A percentile compares a stretch with the other conserved stretches of the same genome.
phyloP scores from a whole-genome alignment of 345 rosid species.

The Eucalyptus cladocalyx region DNA sequence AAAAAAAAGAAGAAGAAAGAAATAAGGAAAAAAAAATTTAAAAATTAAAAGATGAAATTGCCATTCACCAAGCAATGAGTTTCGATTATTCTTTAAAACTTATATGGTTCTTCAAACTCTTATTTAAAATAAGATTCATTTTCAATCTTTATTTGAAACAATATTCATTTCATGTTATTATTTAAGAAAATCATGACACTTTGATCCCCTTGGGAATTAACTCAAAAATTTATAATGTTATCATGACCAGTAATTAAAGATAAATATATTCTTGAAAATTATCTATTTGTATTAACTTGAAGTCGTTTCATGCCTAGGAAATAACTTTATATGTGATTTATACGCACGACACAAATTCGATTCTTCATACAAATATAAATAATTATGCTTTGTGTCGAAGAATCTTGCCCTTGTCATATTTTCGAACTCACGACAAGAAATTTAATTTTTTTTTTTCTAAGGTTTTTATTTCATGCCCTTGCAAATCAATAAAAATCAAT shows the following conservation, averaged over 20 bases:
- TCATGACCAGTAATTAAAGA: fast-evolving
- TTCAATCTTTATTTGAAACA: too few relatives aligned
- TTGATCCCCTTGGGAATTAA: too few relatives aligned
- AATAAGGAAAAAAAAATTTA: too few relatives aligned
- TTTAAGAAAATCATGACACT: too few relatives aligned
- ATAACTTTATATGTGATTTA: background rate
- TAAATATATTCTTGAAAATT: background rate
- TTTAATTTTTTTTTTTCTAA: background rate
- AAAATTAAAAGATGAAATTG: too few relatives aligned
- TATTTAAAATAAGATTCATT: too few relatives aligned
- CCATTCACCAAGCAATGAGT: too few relatives aligned
- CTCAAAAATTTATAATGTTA: too few relatives aligned
- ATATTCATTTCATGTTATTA: fast-evolving
- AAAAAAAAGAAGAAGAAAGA: too few relatives aligned
- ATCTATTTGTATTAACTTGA: background rate
- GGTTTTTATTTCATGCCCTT: background rate
- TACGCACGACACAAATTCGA: fast-evolving
- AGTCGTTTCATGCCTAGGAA: background rate
- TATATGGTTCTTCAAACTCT: too few relatives aligned
- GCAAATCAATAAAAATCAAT: background rate
- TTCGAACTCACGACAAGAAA: background rate
- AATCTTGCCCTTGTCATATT: background rate
- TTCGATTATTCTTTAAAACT: too few relatives aligned
- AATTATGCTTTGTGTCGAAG: background rate
- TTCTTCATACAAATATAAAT: background rate